Evolutionary conservation across 208 protist genomes (phyloP).

Genomic region (Acanthamoeba healyi): DNA sequence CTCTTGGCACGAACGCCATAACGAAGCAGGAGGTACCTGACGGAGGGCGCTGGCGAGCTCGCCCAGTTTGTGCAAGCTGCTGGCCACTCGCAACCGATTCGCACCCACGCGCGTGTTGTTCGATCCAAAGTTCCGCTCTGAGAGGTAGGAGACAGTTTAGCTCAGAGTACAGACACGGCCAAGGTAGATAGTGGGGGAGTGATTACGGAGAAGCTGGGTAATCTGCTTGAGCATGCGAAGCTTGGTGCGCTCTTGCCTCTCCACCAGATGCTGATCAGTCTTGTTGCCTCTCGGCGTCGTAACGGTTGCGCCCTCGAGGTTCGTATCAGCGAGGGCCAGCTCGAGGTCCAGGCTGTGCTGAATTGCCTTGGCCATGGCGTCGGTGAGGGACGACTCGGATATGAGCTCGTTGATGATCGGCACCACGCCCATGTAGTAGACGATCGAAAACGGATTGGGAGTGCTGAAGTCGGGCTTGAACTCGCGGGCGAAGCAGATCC

Average conservation of each 20-base stretch:
- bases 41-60: not conserved
- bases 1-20: too few species aligned
- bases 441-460: not conserved
- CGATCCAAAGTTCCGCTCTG: not conserved
- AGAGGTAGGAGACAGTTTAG: not conserved
- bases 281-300: not conserved
- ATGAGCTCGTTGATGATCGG: slow-evolving; percentile 54
- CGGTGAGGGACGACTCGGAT: slow-evolving; percentile 33
- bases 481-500: not conserved
- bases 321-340: not conserved
- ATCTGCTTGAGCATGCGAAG: slow-evolving; percentile 17
- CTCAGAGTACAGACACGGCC: too few species aligned
- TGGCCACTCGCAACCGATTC: not conserved
- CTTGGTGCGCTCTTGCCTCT: not conserved
- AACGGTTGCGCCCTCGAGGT: not conserved
- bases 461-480: slow-evolving; percentile 23
- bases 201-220: not conserved
- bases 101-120: not conserved
- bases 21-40: too few species aligned
- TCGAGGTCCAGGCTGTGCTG: slow-evolving; percentile 5
- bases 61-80: not conserved
- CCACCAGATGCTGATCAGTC: not conserved
- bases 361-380: slow-evolving; percentile 5
- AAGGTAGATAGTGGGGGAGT: not conserved
- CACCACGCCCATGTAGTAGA: not conserved